Evolutionary conservation across 495 filamentous ascomycete species (phyloP).

Genomic region (Penicillium maclennaniae): DNA sequence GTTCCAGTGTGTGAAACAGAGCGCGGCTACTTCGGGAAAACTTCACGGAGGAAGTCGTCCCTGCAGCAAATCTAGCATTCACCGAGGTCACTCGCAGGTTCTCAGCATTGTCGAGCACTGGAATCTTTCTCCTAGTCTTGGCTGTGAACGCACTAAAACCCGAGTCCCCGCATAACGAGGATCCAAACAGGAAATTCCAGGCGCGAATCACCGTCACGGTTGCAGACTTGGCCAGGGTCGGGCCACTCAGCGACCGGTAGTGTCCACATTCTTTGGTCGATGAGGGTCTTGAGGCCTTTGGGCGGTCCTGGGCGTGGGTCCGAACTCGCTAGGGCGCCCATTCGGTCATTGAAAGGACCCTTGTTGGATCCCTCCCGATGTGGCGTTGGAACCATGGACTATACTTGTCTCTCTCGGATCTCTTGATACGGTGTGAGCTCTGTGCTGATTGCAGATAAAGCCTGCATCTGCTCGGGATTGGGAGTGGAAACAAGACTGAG

Average conservation of each 20-base stretch:
- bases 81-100: slow-evolving; percentile 5
- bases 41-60: slow-evolving; percentile 1
- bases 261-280: neutral
- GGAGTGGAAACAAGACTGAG: neutral
- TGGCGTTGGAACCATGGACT: slow-evolving; percentile 10
- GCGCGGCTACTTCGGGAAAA: slow-evolving; percentile 4
- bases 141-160: slow-evolving; percentile 9
- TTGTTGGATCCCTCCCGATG: slow-evolving; percentile 5
- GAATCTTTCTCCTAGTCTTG: slow-evolving; percentile 16
- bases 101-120: slow-evolving; percentile 3
- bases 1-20: slow-evolving; percentile 8
- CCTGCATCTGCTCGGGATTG: neutral
- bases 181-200: slow-evolving; percentile 9
- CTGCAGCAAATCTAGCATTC: neutral
- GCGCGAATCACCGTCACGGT: slow-evolving; percentile 19
- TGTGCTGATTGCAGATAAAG: neutral
- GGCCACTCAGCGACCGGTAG: slow-evolving; percentile 6
- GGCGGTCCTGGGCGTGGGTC: neutral
- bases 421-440: neutral
- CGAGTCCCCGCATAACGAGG: slow-evolving; percentile 17
- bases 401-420: neutral
- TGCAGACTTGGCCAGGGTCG: slow-evolving; percentile 18
- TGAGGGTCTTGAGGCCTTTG: neutral
- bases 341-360: slow-evolving; percentile 4
- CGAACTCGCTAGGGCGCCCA: neutral